Evolutionary conservation across 179 eudicot genomes (phyloP), one percentile per base, ranked within the genome.

Genomic region (Heliamphora pulchella): DNA sequence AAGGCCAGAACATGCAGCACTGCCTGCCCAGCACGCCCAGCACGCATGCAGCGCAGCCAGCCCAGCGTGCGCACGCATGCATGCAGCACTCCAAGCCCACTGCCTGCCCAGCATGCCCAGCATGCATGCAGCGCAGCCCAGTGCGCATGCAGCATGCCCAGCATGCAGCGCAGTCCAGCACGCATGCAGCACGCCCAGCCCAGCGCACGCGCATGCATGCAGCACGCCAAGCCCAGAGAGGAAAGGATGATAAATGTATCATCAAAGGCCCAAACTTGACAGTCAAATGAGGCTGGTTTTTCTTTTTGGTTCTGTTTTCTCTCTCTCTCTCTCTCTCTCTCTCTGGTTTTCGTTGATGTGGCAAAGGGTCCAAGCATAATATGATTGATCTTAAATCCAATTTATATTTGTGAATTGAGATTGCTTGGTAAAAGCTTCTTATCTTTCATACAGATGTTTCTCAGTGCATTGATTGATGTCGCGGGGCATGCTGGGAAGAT

Each of bases 401-500:
- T 67, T 75, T 69, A 5, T 3, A 13, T 66, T 67, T 53, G 22
- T 58, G 8, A 57, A 50, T 69, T 54, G 55, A 47, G 41, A 61
- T 76, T 17, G 50, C 64, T 78, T 67, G 80, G 59, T 75, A 15
- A 61, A 68, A 73, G 61, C 79, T 84, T 84, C 67, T 82, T 79
- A 47, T 81, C 53, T 81, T 82, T 71, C 39, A 15, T 89, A 85
- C 91, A 96, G 99, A 92, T 88, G 91, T 91, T 96, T 86, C 87
- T 96, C 82, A 96, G 99, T 84, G 93, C 99, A 76, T 84, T 96
- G 86, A 88, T 96, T 84, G 98, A 96, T 87, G 97, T 90, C 51
- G 98, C 96, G 64, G 99, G 99, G 72, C 97, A 92, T 89, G 89
- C 99, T 83, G 91, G 92, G 69, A 91, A 90, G 79, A 44, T 94